A percentile compares a stretch with the other conserved stretches of the same genome.
These are phyloP conservation scores for Neurospora africana DNA, from an alignment of 495 filamentous ascomycete species.

Conservation along the genomic window DNA sequence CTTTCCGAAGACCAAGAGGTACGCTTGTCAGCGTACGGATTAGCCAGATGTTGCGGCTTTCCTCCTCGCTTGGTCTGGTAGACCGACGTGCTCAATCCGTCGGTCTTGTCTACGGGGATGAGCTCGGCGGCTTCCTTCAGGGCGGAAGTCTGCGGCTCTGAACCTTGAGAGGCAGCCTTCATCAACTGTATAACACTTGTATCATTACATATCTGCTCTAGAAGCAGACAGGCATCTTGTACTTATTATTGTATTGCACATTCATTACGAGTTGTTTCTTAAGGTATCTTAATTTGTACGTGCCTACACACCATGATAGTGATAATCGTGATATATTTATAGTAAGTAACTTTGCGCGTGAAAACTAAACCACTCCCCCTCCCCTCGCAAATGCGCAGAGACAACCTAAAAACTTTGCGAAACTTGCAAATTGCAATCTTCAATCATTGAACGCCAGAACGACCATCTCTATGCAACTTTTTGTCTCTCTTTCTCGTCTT, in stretches of 20 bases:
- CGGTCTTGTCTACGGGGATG: not conserved
- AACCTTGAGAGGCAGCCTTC: not conserved
- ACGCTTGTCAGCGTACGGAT: not conserved
- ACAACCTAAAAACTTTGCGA: not conserved
- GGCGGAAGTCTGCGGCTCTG: not conserved
- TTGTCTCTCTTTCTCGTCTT: not conserved
- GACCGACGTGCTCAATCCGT: not conserved
- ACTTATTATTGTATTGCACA: not conserved
- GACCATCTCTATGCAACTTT: constrained; percentile 16
- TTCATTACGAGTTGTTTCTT: not conserved
- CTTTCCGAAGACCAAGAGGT: not conserved
- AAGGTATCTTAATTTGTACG: not conserved
- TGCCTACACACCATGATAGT: not conserved
- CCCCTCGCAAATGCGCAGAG: not conserved
- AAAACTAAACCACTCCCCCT: not conserved
- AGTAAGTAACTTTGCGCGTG: not conserved
- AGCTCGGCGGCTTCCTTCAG: not conserved
- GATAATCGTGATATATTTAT: not conserved
- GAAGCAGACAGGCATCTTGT: not conserved
- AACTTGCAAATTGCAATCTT: not conserved
- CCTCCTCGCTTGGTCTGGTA: not conserved
- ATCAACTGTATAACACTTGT: not conserved
- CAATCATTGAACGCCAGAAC: constrained; percentile 10
- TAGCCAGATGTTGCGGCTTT: not conserved
- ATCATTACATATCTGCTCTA: not conserved